Base-by-base conservation (phyloP, 1,284 basidiomycete species). In the Calocybe gambosa region DNA sequence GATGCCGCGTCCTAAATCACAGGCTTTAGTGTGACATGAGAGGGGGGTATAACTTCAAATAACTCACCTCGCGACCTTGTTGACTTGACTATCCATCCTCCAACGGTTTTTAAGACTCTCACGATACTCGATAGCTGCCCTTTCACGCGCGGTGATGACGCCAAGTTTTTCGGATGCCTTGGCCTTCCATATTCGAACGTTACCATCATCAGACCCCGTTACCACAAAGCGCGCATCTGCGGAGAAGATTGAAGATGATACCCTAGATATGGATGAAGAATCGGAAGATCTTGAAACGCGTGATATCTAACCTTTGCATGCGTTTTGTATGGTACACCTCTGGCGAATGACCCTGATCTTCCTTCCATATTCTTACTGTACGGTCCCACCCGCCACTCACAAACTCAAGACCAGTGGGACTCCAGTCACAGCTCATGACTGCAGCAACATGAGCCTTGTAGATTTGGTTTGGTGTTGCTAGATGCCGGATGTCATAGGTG, bases 281-380 rank as follows among this genome's bases (percentile, higher is more conserved):
- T 42, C n/a, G 15, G 39, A 21, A 19, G 20, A 12, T 15, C 21
- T 10, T 23, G 8, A 43, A 25, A 19, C 40, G 20, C 2, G 15
- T 28, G 29, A 5, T 42, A 43, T 51, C 63, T 43, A 43, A 91
- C 87, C 93, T 80, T 65, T 99, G 95, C 96, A 99, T 99, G 35
- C 96, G 89, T 70, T 98, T 98, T 19, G 93, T 95, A 68, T 99
- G 95, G 64, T 99, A 99, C 3, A 94, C 85, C 62, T 98, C 95
- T 16, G 90, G 83, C 2, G 78, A 77, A 47, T 82, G 82, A 2
- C 93, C 94, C 39, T 79, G 77, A 25, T 90, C 90, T 54, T 92
- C 84, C 54, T 88, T 85, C 95, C 95, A 99, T 62, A 99, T 79
- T 42, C 95, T 75, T 31, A 98, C 75, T 0, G 94, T 98, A 43